Evolutionary conservation across 306 rosid genomes (phyloP), one percentile per base, ranked within the genome.

Genomic region (Arachis stenosperma): DNA sequence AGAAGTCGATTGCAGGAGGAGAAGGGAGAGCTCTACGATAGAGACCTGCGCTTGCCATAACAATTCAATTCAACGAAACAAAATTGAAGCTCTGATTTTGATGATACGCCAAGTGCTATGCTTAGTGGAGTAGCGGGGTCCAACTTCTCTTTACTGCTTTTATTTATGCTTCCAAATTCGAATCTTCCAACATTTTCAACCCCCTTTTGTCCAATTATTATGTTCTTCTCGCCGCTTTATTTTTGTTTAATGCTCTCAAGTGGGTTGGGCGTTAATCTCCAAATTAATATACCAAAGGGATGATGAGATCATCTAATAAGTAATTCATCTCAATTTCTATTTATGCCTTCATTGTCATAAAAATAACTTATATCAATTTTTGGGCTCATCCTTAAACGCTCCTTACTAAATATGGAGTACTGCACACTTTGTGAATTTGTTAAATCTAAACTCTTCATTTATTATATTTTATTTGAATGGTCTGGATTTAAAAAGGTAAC

Each of bases 11-110:
- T 5, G 96, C 88, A 0, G 93, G 91, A 9, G 92, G 92, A 9
- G 86, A 81, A 42, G 96, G 96, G 27, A 90, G 91, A 68, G 55
- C 73, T 74, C 93, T 78, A 50, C 96, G 88, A 81, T 79, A 88
- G 7, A 90, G 42, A 58, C 93, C 75, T 1, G 86, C 77, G 57
- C 78, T 72, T 37, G 96, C 88, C 91, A 75, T 80, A 0, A 27
- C 37, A 33, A 33, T 33, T 63, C n/a, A 41, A 22, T 22, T 22
- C 63, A 17, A 1, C 5, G 43, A 33, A 52, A 52, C 4, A 33
- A 33, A 33, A 33, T 33, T 33, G 37, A 30, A 55, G 37, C 46
- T 42, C 50, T 64, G 12, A 47, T 51, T 13, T 5, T 44, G 15
- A 9, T 6, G 57, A 6, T n/a, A 5, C 33, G 36, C 6, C 3